phyloP scores from a whole-genome alignment of 352 stramenopile genomes.

The Globisporangium emineosum region DNA sequence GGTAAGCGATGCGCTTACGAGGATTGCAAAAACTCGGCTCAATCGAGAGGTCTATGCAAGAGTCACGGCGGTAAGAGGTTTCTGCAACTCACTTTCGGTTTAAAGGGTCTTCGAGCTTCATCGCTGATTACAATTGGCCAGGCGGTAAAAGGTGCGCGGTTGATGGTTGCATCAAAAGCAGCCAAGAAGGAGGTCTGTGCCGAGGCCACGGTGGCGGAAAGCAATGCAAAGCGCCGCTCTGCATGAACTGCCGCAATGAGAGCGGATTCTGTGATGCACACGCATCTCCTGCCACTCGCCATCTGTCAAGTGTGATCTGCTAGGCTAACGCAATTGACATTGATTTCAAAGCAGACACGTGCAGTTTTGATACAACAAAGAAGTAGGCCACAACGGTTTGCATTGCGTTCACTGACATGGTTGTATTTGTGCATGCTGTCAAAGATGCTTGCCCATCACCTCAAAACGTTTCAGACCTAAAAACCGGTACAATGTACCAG shows the following conservation, averaged over 20 bases:
- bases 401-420: not conserved
- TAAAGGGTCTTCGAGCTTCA: too few species aligned
- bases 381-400: not conserved
- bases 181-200: conserved; percentile 66
- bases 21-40: conserved; percentile 77
- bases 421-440: not conserved
- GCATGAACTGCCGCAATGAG: conserved; percentile 25
- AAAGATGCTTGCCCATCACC: not conserved
- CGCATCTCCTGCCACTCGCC: not conserved
- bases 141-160: conserved; percentile 63
- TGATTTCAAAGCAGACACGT: not conserved
- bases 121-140: conserved; percentile 21
- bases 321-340: not conserved
- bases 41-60: conserved; percentile 83
- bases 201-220: conserved; percentile 50
- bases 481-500: not conserved
- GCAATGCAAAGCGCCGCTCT: conserved; percentile 27
- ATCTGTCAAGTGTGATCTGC: not conserved
- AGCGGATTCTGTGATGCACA: conserved; percentile 26
- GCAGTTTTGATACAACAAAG: not conserved
- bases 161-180: conserved; percentile 64
- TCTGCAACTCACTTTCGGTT: too few species aligned
- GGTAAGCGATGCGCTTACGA: conserved; percentile 60
- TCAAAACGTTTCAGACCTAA: not conserved
- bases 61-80: conserved; percentile 79